Evolutionary conservation across 2,329 filamentous ascomycete species (phyloP).

Genomic region (Aureobasidium vineae): DNA sequence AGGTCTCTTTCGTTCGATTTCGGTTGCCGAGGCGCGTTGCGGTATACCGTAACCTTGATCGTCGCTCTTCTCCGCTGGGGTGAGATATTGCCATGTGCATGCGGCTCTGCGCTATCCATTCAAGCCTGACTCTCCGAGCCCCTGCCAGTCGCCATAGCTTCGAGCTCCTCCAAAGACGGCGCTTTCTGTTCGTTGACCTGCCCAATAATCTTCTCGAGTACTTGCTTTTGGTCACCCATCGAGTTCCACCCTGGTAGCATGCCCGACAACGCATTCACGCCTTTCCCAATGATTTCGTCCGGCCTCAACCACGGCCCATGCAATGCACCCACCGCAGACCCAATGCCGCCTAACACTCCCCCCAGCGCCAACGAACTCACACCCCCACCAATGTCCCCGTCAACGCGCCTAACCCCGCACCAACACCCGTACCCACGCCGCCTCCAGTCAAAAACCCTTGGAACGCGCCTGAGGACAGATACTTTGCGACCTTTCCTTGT

Average conservation of each 20-base stretch:
- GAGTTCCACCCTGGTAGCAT: not conserved
- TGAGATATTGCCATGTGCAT: not conserved
- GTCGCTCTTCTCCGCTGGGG: too few species aligned
- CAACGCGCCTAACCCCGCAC: slow-evolving; percentile 34
- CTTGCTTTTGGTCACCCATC: not conserved
- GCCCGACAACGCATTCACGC: not conserved
- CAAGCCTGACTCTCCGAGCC: not conserved
- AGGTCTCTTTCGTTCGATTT: too few species aligned
- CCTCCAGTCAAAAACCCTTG: slow-evolving; percentile 36
- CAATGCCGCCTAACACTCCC: not conserved
- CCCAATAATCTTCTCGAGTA: not conserved
- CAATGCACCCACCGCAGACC: not conserved
- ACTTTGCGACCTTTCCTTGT: slow-evolving; percentile 38
- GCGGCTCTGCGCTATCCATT: not conserved
- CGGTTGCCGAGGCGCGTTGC: too few species aligned
- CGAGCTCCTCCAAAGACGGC: not conserved
- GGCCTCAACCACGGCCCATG: not conserved
- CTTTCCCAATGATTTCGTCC: not conserved
- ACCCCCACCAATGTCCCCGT: slow-evolving; percentile 38
- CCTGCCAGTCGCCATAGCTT: not conserved
- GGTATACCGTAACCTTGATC: too few species aligned
- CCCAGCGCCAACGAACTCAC: slow-evolving; percentile 29
- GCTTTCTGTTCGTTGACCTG: not conserved
- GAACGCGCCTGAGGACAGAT: slow-evolving; percentile 34
- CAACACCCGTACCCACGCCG: slow-evolving; percentile 36